Evolutionary conservation across 2,329 filamentous ascomycete genomes (phyloP).

Genomic region (Diaporthe longicolla): DNA sequence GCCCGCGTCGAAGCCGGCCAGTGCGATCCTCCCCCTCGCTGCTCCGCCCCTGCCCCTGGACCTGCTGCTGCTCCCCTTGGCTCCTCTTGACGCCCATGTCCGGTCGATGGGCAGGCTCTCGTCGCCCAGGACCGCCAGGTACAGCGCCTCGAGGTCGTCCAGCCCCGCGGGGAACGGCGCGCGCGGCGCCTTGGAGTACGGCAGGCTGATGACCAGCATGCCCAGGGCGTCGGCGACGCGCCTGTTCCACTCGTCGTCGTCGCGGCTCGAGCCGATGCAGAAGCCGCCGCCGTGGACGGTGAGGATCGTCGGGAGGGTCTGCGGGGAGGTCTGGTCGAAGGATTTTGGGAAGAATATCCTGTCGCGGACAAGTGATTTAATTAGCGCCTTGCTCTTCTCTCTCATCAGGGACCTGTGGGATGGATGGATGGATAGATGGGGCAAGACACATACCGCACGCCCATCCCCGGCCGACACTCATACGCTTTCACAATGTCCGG

Average conservation of each 20-base stretch:
- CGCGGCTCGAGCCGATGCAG: conserved; percentile 56
- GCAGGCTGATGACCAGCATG: conserved; percentile 62
- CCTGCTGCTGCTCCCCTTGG: too few species aligned
- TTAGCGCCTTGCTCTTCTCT: background rate
- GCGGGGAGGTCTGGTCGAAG: conserved; percentile 51
- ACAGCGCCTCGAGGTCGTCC: conserved; percentile 61
- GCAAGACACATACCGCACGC: conserved; percentile 23
- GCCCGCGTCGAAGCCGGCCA: conserved; percentile 66
- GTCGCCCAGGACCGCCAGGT: conserved; percentile 59
- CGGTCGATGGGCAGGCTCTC: conserved; percentile 60
- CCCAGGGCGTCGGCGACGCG: conserved; percentile 56
- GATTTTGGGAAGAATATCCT: conserved; percentile 58
- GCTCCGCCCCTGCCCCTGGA: background rate
- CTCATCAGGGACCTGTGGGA: background rate
- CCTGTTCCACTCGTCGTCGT: conserved; percentile 63
- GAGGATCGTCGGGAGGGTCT: conserved; percentile 59
- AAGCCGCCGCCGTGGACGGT: conserved; percentile 68
- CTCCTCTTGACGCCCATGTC: background rate
- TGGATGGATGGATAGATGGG: background rate
- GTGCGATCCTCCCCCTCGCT: conserved; percentile 51
- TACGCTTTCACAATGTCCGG: conserved; percentile 40
- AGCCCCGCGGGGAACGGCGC: conserved; percentile 60
- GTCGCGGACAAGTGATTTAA: too few species aligned
- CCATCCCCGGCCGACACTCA: conserved; percentile 24
- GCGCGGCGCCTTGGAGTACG: conserved; percentile 63